phyloP scores from a whole-genome alignment of 371 early-diverging fungal species.

The Mortierella sp. region DNA sequence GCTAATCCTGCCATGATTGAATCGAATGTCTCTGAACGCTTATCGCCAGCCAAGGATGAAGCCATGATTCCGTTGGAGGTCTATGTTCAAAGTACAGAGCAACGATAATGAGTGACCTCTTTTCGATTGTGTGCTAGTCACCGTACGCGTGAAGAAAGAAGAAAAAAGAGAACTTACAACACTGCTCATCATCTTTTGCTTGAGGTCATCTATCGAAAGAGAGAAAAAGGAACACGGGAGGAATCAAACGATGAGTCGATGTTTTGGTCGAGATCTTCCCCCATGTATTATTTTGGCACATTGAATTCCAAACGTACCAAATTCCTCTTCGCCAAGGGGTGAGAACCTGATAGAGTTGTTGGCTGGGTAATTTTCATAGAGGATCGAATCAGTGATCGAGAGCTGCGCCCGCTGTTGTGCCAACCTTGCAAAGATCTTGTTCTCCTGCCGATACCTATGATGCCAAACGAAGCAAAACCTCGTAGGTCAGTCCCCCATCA shows the following conservation, averaged over 20 bases:
- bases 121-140: too few species aligned
- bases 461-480: neutral
- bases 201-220: slow-evolving; percentile 55
- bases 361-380: slow-evolving; percentile 71
- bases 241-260: neutral
- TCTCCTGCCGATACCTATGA: slow-evolving; percentile 70
- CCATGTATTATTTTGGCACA: too few species aligned
- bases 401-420: slow-evolving; percentile 86
- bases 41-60: neutral
- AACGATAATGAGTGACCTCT: neutral
- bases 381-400: slow-evolving; percentile 75
- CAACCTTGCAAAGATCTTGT: slow-evolving; percentile 73
- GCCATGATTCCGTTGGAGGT: neutral
- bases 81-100: neutral
- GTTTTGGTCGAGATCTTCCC: too few species aligned
- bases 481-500: too few species aligned
- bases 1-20: slow-evolving; percentile 1
- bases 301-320: slow-evolving; percentile 54
- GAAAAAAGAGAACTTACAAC: slow-evolving; percentile 33
- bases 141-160: neutral
- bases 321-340: slow-evolving; percentile 64
- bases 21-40: slow-evolving; percentile 8
- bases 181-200: slow-evolving; percentile 60
- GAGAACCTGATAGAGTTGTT: slow-evolving; percentile 71
- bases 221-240: neutral